Conservation (phyloP, 805 yeast species). For the Kluyveromyces dobzhanskii region DNA sequence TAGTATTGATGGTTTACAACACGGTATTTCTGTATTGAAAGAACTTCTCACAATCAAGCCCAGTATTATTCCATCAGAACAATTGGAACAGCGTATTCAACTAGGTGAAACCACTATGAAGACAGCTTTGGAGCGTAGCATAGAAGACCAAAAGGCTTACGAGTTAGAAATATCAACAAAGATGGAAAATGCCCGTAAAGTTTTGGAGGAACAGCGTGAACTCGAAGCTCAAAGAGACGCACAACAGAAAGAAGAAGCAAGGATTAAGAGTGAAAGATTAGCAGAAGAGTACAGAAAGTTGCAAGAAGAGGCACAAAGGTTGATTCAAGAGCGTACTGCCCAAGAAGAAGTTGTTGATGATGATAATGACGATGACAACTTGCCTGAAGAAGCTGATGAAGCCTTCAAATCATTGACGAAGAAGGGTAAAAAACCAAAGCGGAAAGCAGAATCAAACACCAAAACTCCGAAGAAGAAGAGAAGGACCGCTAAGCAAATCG, state of each 20-base stretch:
- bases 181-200: conserved; percentile 64
- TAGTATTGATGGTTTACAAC: conserved; percentile 47
- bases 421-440: conserved; percentile 24
- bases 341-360: conserved; percentile 34
- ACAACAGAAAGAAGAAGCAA: conserved; percentile 42
- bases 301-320: conserved; percentile 49
- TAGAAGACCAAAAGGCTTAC: conserved; percentile 63
- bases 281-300: conserved; percentile 40
- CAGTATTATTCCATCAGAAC: conserved; percentile 74
- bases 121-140: conserved; percentile 59
- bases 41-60: conserved; percentile 41
- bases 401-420: conserved; percentile 27
- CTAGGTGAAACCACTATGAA: conserved; percentile 72
- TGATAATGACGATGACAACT: conserved; percentile 31
- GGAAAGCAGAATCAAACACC: conserved; percentile 12
- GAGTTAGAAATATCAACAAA: conserved; percentile 50
- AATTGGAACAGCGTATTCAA: conserved; percentile 76
- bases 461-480: conserved; percentile 28
- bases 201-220: conserved; percentile 50
- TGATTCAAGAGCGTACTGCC: conserved; percentile 48
- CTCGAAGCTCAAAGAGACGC: conserved; percentile 38
- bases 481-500: conserved; percentile 35
- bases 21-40: conserved; percentile 52
- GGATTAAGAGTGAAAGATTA: conserved; percentile 41
- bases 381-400: conserved; percentile 28